Conservation (phyloP, 129 eudicot genomes). For the Scalesia atractyloides region DNA sequence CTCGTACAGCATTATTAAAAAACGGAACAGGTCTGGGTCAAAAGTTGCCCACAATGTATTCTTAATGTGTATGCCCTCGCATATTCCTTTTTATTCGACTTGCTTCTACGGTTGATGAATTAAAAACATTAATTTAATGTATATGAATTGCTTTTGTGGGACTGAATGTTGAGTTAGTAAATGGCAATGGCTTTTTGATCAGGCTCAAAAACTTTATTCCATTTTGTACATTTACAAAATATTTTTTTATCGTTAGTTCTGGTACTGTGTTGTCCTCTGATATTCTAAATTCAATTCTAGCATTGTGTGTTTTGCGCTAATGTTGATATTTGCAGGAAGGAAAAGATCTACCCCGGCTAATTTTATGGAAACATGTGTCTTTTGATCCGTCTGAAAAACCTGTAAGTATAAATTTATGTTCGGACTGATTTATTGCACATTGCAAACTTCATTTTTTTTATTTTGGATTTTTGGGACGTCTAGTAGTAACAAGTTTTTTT, state of each 20-base stretch:
- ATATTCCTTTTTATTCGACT: neutral
- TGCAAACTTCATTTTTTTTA: neutral
- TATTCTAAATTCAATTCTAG: neutral
- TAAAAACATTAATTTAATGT: neutral
- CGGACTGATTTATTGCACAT: neutral
- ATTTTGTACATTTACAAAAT: neutral
- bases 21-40: neutral
- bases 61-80: neutral
- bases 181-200: slow-evolving; percentile 6
- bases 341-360: slow-evolving; percentile 8
- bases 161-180: neutral
- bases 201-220: neutral
- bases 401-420: slow-evolving; percentile 14
- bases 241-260: neutral
- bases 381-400: slow-evolving; percentile 11
- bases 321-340: slow-evolving; percentile 33
- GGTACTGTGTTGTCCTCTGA: neutral
- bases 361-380: slow-evolving; percentile 16
- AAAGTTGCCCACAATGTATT: neutral
- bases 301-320: slow-evolving; percentile 18
- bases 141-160: neutral
- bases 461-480: neutral
- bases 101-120: neutral
- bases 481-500: neutral
- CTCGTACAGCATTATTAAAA: neutral